These are phyloP conservation scores for Thelonectria rubi DNA, from an alignment of 2,329 filamentous ascomycete species.

Conservation along the genomic window DNA sequence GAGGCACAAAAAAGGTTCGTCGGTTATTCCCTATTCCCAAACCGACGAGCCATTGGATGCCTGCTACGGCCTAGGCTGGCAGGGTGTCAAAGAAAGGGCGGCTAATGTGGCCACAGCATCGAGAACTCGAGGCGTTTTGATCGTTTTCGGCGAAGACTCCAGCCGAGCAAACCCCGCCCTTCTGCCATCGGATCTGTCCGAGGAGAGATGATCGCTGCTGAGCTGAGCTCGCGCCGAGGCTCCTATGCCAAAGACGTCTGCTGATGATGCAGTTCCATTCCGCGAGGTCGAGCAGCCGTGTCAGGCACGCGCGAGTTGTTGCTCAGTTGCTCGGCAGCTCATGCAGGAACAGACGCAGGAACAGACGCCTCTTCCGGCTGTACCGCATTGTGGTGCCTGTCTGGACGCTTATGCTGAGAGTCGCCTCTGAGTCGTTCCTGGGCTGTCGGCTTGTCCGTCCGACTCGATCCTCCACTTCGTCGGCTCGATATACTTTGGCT, in stretches of 20 bases:
- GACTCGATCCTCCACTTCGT: not conserved
- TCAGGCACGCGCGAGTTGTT: not conserved
- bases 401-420: not conserved
- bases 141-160: not conserved
- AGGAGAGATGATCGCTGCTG: not conserved
- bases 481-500: not conserved
- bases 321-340: not conserved
- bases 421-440: constrained; percentile 3
- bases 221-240: not conserved
- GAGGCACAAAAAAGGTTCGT: too few relatives aligned
- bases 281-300: not conserved
- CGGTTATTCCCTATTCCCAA: too few relatives aligned
- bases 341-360: not conserved
- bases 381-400: not conserved
- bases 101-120: not conserved
- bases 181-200: not conserved
- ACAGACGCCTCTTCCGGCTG: not conserved
- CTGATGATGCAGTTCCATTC: not conserved
- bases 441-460: not conserved
- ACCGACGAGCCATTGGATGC: too few relatives aligned
- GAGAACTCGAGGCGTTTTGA: not conserved
- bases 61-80: too few relatives aligned
- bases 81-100: not conserved
- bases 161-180: not conserved
- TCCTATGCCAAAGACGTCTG: constrained; percentile 9